Evolutionary conservation across 495 filamentous ascomycete species (phyloP), one percentile per base, ranked within the genome.

Genomic region (Lichina pygmaea): DNA sequence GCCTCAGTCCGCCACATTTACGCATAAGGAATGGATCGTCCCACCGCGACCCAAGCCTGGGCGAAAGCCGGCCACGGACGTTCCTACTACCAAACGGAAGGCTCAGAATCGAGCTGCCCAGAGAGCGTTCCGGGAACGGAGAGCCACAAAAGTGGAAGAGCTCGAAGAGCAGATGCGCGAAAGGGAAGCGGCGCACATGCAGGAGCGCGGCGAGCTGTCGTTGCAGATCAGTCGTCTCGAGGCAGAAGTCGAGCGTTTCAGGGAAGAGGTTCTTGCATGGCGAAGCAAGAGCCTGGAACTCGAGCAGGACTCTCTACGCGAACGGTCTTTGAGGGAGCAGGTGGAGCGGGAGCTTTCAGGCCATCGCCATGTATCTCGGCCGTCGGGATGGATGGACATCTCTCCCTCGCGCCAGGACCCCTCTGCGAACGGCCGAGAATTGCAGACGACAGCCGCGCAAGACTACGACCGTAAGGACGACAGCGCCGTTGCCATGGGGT

Each of bases 91-190:
- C 36, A 89, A 92, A 57, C 74, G 86, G 47, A 91, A 92, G 60
- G 81, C 80, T 0, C 86, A 94, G 56, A 94, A 94, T 58, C 69
- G 86, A 38, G 81, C 80, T n/a, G 85, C 86, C 11, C 86, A 94
- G 61, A 66, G 85, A 48, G 81, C 81, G 3, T 93, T 93, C 55
- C 69, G 86, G n/a, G 86, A 94, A 57, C 64, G 84, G 34, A 65
- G 83, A 48, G 83, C 82, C 2, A 80, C 81, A 10, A 76, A 78
- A 17, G 83, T 91, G 5, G 79, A 78, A 40, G 84, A 91, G 57
- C 65, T 91, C 17, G 84, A 91, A 57, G 81, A 91, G 49, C 73
- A 82, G 54, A 68, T 89, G 24, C 79, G 81, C 41, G 67, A 78
- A 38, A 64, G 68, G 38, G 67, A 73, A 49, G 61, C 68, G 42